Percentiles rank a stretch among this genome's conserved stretches.
These are phyloP conservation scores for Prunus yedoensis DNA, from an alignment of 331 rosid species.

Conservation along the genomic window DNA sequence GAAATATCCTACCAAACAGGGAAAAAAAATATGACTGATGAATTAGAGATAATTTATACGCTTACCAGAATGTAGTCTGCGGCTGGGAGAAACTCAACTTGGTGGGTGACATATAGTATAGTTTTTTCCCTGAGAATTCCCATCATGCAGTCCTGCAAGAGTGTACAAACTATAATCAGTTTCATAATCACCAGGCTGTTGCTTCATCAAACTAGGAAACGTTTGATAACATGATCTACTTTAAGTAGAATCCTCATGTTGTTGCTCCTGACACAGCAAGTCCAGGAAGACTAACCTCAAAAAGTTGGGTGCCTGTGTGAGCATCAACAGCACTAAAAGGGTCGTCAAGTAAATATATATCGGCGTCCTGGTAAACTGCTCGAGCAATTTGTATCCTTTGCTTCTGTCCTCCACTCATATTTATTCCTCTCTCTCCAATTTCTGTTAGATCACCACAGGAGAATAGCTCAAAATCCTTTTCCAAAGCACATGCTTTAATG, in stretches of 20 bases:
- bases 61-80: constrained; percentile 92
- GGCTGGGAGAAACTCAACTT: constrained; percentile 98
- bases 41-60: constrained; percentile 4
- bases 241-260: not conserved
- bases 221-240: constrained; percentile 6
- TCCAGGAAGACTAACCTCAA: constrained; percentile 50
- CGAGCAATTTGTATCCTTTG: constrained; percentile 95
- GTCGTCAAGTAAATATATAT: constrained; percentile 85
- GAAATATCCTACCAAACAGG: not conserved
- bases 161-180: not conserved
- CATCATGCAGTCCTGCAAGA: constrained; percentile 81
- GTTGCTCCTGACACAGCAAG: not conserved
- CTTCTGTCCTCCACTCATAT: constrained; percentile 97
- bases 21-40: not conserved
- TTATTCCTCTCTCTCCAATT: constrained; percentile 96
- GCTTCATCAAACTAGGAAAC: constrained; percentile 1
- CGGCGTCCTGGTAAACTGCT: constrained; percentile 88
- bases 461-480: constrained; percentile 85
- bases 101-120: constrained; percentile 86
- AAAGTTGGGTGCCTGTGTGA: constrained; percentile 93
- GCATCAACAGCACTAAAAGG: constrained; percentile 99
- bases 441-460: constrained; percentile 75
- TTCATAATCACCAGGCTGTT: not conserved
- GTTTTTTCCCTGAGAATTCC: constrained; percentile 87
- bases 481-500: constrained; percentile 76